Base-by-base conservation (phyloP, 1,139 yeast genomes). In the Pichia terricola region DNA sequence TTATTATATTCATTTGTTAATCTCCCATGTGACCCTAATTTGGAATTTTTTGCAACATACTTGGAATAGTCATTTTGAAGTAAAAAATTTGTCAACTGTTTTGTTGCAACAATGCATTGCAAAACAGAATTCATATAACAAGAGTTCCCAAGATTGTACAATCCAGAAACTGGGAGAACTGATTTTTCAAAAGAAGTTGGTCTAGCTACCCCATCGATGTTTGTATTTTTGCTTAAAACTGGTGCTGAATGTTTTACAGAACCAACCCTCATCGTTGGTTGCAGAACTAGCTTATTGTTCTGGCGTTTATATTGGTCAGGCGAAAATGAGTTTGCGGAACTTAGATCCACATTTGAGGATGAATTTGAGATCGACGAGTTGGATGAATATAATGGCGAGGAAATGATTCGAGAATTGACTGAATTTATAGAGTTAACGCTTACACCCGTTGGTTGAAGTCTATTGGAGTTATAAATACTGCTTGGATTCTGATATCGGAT, bases 1-100 rank as follows among this genome's bases (percentile, higher is more conserved):
- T 70, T 73, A 1, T 86, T 85, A 64, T 85, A 88, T 52, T 74
- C 77, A 30, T 75, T 76, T 0, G 96, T 91, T 34, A 91, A 60
- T 2, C 79, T 75, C 1, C 97, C 98, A 55, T 81, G 80, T 9
- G 95, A 76, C 0, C 97, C 97, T 26, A 89, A 65, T 52, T 75
- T 75, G 53, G 91, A 86, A 53, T 79, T 74, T 32, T 79, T 68
- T 55, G 89, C 88, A 40, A 89, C 83, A 59, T 82, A 86, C 49
- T 73, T 74, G 49, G 75, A 75, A 61, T 82, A 89, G 1, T 81
- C 68, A 31, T 78, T 77, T 46, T 70, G 69, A 30, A 74, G 57
- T 52, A 81, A 78, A 42, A 77, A 61, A 38, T 54, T 56, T 1
- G 54, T 51, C 33, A 62, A 44, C 35, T 54, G 56, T 32, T 59